A percentile compares a stretch with the other conserved stretches of the same genome.
Conservation (phyloP, 2,329 filamentous ascomycete genomes). For the Lecanosticta acicola region DNA sequence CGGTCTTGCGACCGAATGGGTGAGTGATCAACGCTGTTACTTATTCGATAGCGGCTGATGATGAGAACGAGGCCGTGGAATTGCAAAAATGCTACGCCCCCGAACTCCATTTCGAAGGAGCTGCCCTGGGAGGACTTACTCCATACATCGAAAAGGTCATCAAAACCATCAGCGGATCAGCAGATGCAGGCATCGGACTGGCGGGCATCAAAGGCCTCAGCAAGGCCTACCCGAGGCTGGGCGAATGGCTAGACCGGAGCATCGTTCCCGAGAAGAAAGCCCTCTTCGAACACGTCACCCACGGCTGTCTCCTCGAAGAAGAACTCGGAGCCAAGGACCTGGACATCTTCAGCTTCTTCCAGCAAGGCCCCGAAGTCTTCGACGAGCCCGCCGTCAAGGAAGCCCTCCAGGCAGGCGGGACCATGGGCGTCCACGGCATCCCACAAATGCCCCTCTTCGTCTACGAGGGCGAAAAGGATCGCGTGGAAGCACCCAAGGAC, state of each 20-base stretch:
- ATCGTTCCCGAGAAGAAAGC: not conserved
- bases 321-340: constrained; percentile 13
- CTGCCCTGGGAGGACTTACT: constrained; percentile 29
- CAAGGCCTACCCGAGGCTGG: constrained; percentile 23
- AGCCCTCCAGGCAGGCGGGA: constrained; percentile 24
- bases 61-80: constrained; percentile 18
- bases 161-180: constrained; percentile 21
- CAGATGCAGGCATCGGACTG: constrained; percentile 24
- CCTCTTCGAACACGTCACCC: not conserved
- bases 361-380: constrained; percentile 21
- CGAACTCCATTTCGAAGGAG: constrained; percentile 27
- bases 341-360: constrained; percentile 38
- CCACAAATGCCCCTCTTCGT: constrained; percentile 44
- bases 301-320: constrained; percentile 10
- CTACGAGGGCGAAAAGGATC: constrained; percentile 44
- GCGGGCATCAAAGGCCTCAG: constrained; percentile 20
- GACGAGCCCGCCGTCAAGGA: not conserved
- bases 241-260: not conserved
- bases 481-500: constrained; percentile 37
- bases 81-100: constrained; percentile 26
- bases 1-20: constrained; percentile 47
- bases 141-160: constrained; percentile 26
- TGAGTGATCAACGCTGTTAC: constrained; percentile 23
- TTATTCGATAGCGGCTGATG: not conserved
- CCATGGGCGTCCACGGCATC: constrained; percentile 33